A percentile compares a stretch with the other conserved stretches of the same genome.
phyloP scores from a whole-genome alignment of 2,329 filamentous ascomycete species.

The Diaporthe destruens region DNA sequence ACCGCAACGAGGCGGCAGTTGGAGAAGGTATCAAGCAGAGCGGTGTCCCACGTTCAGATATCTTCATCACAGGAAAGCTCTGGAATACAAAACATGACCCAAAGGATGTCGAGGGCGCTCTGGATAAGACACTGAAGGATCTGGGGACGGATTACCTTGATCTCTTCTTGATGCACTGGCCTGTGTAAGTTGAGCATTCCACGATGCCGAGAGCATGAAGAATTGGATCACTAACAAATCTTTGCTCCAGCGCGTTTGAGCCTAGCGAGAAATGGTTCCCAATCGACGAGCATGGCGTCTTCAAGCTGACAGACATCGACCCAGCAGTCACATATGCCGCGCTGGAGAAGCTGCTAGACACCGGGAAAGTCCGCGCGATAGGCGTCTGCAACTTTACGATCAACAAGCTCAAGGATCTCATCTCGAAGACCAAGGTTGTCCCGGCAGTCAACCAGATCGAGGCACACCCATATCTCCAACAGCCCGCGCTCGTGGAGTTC shows the following conservation, averaged over 20 bases:
- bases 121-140: conserved; percentile 49
- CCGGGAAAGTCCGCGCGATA: conserved; percentile 58
- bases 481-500: conserved; percentile 67
- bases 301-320: conserved; percentile 61
- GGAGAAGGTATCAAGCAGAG: conserved; percentile 43
- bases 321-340: conserved; percentile 57
- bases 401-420: conserved; percentile 56
- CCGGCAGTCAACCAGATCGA: conserved; percentile 78
- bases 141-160: conserved; percentile 51
- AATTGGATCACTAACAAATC: not conserved
- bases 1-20: conserved; percentile 42
- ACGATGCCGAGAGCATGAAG: too few relatives aligned
- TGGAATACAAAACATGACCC: conserved; percentile 51
- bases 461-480: conserved; percentile 77
- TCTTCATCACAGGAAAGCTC: conserved; percentile 51
- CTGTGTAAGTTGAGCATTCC: conserved; percentile 42
- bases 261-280: conserved; percentile 62
- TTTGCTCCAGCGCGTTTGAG: conserved; percentile 57
- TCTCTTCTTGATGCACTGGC: conserved; percentile 53
- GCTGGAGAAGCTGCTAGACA: conserved; percentile 55
- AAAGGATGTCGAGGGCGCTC: conserved; percentile 46
- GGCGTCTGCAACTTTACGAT: conserved; percentile 66
- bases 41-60: conserved; percentile 47
- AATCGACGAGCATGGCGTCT: conserved; percentile 71
- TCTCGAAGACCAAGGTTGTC: conserved; percentile 63